These are phyloP conservation scores for Backusella tarrabulga DNA, from an alignment of 192 early-diverging fungal genomes.

Conservation along the genomic window DNA sequence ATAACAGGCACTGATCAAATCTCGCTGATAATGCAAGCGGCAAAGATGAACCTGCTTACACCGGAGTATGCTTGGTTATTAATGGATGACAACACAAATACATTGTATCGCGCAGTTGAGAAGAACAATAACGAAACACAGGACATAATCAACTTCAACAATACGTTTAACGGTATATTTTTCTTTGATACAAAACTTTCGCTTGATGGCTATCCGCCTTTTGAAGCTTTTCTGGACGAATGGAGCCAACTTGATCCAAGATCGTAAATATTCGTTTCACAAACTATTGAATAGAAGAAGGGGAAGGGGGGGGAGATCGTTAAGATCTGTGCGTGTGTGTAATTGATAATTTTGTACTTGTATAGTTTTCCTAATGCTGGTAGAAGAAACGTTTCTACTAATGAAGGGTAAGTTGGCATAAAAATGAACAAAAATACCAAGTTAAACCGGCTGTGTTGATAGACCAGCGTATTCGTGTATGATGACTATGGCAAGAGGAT, in stretches of 20 bases:
- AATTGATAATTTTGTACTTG: not conserved
- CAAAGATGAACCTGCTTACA: slow-evolving; percentile 29
- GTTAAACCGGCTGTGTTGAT: not conserved
- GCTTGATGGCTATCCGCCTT: slow-evolving; percentile 40
- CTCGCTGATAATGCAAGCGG: slow-evolving; percentile 33
- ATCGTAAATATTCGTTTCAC: slow-evolving; percentile 22
- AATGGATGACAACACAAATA: slow-evolving; percentile 29
- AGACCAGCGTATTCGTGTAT: slow-evolving; percentile 49
- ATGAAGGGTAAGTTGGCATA: slow-evolving; percentile 43
- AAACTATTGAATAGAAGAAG: too few species aligned
- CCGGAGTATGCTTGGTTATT: slow-evolving; percentile 40
- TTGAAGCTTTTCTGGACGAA: slow-evolving; percentile 39
- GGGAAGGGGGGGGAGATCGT: not conserved
- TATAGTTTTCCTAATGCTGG: slow-evolving; percentile 44
- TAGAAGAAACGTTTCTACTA: slow-evolving; percentile 34
- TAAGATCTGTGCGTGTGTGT: not conserved
- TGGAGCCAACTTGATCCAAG: slow-evolving; percentile 40
- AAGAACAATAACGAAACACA: slow-evolving; percentile 1
- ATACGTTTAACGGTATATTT: slow-evolving; percentile 33
- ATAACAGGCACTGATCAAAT: slow-evolving; percentile 32
- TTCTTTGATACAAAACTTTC: slow-evolving; percentile 44
- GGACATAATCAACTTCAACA: slow-evolving; percentile 15
- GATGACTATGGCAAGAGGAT: slow-evolving; percentile 42
- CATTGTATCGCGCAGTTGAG: slow-evolving; percentile 13
- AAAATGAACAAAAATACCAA: not conserved